A percentile compares a stretch with the other conserved stretches of the same genome.
phyloP scores from a whole-genome alignment of 495 filamentous ascomycete species.

The Talaromyces nanjingensis region DNA sequence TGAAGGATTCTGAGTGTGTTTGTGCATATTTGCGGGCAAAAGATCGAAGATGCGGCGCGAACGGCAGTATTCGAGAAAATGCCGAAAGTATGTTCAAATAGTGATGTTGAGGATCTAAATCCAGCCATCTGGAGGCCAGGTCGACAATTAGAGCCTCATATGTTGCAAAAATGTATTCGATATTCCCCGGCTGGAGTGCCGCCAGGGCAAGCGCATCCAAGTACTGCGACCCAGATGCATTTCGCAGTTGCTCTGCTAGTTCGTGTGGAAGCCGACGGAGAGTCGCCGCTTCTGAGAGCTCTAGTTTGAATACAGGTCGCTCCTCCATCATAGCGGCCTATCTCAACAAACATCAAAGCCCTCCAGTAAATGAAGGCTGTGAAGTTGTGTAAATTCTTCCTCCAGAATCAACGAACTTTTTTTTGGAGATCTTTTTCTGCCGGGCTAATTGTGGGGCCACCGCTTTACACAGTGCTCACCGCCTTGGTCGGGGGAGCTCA shows the following conservation, averaged over 20 bases:
- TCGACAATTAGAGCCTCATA: constrained; percentile 72
- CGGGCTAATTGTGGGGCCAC: background rate
- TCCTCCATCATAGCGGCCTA: constrained; percentile 23
- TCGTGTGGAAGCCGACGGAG: constrained; percentile 56
- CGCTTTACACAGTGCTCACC: background rate
- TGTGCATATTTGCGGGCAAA: constrained; percentile 40
- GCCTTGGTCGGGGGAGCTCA: constrained; percentile 1
- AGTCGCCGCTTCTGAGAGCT: constrained; percentile 37
- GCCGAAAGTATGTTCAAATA: constrained; percentile 53
- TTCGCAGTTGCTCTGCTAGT: constrained; percentile 55
- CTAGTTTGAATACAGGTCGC: constrained; percentile 38
- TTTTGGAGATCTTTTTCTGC: constrained; percentile 10
- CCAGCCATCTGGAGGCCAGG: constrained; percentile 68
- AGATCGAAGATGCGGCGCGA: constrained; percentile 60
- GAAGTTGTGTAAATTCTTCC: background rate
- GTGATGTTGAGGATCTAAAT: constrained; percentile 34
- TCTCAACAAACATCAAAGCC: constrained; percentile 15
- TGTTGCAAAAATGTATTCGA: constrained; percentile 59
- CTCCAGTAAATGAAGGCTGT: constrained; percentile 16
- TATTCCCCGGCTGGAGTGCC: constrained; percentile 58
- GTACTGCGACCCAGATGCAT: constrained; percentile 55
- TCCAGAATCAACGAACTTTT: background rate
- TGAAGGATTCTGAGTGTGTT: constrained; percentile 34
- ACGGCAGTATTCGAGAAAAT: constrained; percentile 72
- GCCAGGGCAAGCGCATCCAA: constrained; percentile 61